phyloP scores from a whole-genome alignment of 169 alveolate species.

The Neospora caninum region DNA sequence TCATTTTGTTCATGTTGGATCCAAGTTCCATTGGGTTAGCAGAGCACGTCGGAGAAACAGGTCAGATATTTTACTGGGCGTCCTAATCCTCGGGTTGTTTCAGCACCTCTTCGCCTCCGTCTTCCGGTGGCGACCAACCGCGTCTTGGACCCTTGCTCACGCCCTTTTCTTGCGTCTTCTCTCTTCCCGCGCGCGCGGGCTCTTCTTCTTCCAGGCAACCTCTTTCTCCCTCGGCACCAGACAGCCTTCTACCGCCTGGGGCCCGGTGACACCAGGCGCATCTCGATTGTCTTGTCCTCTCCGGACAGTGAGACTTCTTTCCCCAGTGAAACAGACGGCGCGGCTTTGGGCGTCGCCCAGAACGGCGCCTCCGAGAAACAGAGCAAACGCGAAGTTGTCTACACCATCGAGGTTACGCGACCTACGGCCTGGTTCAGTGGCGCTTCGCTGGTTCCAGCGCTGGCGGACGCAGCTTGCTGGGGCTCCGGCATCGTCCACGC shows the following conservation, averaged over 20 bases:
- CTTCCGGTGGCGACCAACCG: too few relatives aligned
- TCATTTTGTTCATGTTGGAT: too few relatives aligned
- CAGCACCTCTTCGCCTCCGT: too few relatives aligned
- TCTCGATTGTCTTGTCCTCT: background rate
- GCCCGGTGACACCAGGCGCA: background rate
- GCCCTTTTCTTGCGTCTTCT: background rate
- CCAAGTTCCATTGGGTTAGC: too few relatives aligned
- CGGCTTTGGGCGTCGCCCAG: background rate
- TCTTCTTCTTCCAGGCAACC: background rate
- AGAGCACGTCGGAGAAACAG: too few relatives aligned
- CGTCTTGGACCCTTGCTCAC: too few relatives aligned
- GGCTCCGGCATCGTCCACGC: slow-evolving; percentile 16
- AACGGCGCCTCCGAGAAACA: background rate
- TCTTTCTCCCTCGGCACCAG: background rate
- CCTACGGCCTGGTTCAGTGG: slow-evolving; percentile 8
- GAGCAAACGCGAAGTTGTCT: background rate
- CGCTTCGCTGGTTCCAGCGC: background rate
- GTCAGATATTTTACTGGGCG: too few relatives aligned
- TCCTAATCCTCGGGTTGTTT: too few relatives aligned
- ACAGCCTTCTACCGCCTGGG: background rate
- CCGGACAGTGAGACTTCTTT: background rate
- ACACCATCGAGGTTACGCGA: background rate
- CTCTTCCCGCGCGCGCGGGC: background rate
- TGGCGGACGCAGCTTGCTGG: slow-evolving; percentile 20
- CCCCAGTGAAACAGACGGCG: background rate